Conservation (phyloP, 805 yeast genomes). For the Yarrowia sp. region DNA sequence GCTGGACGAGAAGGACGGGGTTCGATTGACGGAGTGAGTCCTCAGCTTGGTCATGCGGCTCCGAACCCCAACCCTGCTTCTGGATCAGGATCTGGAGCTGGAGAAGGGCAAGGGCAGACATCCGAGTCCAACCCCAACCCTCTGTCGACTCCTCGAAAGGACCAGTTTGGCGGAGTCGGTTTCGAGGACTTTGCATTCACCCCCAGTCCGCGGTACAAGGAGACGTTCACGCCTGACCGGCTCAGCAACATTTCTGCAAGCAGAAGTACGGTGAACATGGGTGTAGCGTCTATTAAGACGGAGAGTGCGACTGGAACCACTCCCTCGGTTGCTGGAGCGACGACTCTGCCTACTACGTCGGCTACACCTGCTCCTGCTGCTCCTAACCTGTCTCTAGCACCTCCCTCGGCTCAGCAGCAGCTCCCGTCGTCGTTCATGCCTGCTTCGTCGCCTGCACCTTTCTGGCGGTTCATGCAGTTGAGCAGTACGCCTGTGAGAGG, state of each 20-base stretch:
- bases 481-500: conserved; percentile 35
- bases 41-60: not conserved
- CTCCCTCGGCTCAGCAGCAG: conserved; percentile 41
- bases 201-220: conserved; percentile 16
- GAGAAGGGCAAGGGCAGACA: not conserved
- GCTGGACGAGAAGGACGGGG: not conserved
- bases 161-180: conserved; percentile 21
- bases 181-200: conserved; percentile 24
- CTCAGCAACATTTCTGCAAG: conserved; percentile 22
- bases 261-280: conserved; percentile 20
- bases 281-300: not conserved
- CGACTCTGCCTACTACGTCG: not conserved
- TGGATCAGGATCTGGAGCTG: not conserved
- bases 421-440: conserved; percentile 47
- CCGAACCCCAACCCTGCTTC: not conserved
- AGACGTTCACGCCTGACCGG: conserved; percentile 22
- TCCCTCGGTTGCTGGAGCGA: not conserved
- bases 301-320: not conserved
- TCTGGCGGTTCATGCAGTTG: conserved; percentile 89
- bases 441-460: conserved; percentile 74
- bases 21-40: not conserved
- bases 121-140: conserved; percentile 3
- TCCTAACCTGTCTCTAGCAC: conserved; percentile 39
- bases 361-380: conserved; percentile 34
- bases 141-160: conserved; percentile 10